These are phyloP conservation scores for Monosporozyma unispora DNA, from an alignment of 805 yeast species.

Conservation along the genomic window DNA sequence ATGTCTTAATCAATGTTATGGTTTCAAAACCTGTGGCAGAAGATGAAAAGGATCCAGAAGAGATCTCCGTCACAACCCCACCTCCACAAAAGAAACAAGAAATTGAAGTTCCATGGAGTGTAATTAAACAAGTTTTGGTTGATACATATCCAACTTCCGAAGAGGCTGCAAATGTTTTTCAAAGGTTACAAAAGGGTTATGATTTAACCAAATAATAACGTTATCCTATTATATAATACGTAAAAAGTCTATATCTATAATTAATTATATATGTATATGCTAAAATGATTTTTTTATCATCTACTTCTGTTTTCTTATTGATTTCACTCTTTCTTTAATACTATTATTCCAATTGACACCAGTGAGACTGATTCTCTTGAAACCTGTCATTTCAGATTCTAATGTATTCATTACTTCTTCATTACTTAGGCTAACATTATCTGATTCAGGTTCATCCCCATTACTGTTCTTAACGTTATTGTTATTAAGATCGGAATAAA, in stretches of 20 bases:
- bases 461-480: not conserved
- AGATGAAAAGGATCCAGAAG: constrained; percentile 5
- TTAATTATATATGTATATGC: constrained; percentile 1
- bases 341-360: constrained; percentile 57
- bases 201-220: constrained; percentile 22
- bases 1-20: constrained; percentile 38
- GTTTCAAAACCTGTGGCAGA: constrained; percentile 21
- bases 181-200: constrained; percentile 36
- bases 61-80: not conserved
- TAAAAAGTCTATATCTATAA: constrained; percentile 1
- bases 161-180: constrained; percentile 21
- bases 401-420: constrained; percentile 28
- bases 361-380: constrained; percentile 26
- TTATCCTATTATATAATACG: no score
- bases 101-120: constrained; percentile 36
- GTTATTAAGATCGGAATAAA: not conserved
- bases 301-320: constrained; percentile 12
- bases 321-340: constrained; percentile 44
- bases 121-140: constrained; percentile 31
- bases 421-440: constrained; percentile 9
- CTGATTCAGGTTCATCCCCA: not conserved
- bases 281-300: not conserved
- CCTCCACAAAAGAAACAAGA: constrained; percentile 2
- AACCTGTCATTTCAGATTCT: constrained; percentile 35
- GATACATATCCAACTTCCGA: constrained; percentile 26